These are phyloP conservation scores for Paramyrothecium roridum DNA, from an alignment of 2,329 filamentous ascomycete species.

Conservation along the genomic window DNA sequence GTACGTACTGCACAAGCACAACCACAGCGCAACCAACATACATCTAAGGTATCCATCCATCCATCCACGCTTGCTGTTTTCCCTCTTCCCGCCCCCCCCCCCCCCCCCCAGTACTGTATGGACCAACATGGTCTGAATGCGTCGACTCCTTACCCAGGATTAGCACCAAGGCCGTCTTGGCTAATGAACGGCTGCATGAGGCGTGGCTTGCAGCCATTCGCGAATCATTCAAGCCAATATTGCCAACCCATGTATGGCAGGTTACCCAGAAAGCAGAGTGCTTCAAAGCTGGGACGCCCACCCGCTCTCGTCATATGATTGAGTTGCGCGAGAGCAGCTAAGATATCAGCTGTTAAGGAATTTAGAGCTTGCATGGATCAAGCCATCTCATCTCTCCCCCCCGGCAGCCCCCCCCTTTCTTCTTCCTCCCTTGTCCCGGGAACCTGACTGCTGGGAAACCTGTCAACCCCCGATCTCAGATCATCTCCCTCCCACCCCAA, in stretches of 20 bases:
- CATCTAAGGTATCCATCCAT: too few species aligned
- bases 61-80: too few species aligned
- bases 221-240: not conserved
- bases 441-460: not conserved
- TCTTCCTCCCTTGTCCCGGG: not conserved
- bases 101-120: too few species aligned
- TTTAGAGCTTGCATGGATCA: too few species aligned
- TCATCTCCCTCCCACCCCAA: not conserved
- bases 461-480: not conserved
- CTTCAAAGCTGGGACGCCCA: not conserved
- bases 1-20: too few species aligned
- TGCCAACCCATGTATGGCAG: not conserved
- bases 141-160: too few species aligned
- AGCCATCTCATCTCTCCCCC: too few species aligned
- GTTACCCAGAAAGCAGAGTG: not conserved
- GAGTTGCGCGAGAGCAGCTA: not conserved
- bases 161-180: not conserved
- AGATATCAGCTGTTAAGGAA: not conserved
- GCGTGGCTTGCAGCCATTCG: not conserved
- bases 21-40: too few species aligned
- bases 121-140: too few species aligned
- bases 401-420: too few species aligned
- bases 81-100: too few species aligned
- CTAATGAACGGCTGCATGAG: not conserved
- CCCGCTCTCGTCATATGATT: not conserved